Evolutionary conservation across 352 stramenopile species (phyloP).

Genomic region (Phytophthora fragariae): DNA sequence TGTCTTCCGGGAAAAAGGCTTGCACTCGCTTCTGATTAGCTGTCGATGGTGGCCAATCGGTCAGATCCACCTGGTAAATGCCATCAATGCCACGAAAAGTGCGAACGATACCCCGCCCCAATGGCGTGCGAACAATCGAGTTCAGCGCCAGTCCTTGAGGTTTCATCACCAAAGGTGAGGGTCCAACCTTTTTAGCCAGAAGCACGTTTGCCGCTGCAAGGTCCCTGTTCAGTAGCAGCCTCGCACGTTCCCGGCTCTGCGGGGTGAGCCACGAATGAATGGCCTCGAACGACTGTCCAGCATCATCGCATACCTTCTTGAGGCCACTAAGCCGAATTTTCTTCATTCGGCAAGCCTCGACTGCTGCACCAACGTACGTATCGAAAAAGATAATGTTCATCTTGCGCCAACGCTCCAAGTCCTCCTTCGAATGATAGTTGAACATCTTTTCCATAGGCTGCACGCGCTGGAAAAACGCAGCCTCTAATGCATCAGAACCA

Average conservation of each 20-base stretch:
- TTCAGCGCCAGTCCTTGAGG: conserved; percentile 73
- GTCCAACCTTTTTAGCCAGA: conserved; percentile 44
- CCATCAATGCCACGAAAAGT: conserved; percentile 75
- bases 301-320: conserved; percentile 74
- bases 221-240: conserved; percentile 74
- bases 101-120: conserved; percentile 72
- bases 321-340: conserved; percentile 72
- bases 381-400: conserved; percentile 94
- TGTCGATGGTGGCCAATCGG: conserved; percentile 56
- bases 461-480: conserved; percentile 91
- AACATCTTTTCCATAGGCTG: conserved; percentile 88
- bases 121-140: conserved; percentile 64
- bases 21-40: conserved; percentile 53
- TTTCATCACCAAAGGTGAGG: conserved; percentile 54
- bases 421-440: conserved; percentile 79
- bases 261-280: conserved; percentile 70
- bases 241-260: conserved; percentile 61
- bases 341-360: conserved; percentile 78
- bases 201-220: conserved; percentile 72
- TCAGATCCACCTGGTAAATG: conserved; percentile 86
- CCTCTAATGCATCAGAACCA: conserved; percentile 69
- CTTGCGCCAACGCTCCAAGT: conserved; percentile 76
- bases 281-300: conserved; percentile 57
- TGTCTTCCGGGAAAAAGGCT: conserved; percentile 70
- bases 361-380: conserved; percentile 88